Evolutionary conservation across 306 rosid species (phyloP).

Genomic region (Hippophae gyantsensis): DNA sequence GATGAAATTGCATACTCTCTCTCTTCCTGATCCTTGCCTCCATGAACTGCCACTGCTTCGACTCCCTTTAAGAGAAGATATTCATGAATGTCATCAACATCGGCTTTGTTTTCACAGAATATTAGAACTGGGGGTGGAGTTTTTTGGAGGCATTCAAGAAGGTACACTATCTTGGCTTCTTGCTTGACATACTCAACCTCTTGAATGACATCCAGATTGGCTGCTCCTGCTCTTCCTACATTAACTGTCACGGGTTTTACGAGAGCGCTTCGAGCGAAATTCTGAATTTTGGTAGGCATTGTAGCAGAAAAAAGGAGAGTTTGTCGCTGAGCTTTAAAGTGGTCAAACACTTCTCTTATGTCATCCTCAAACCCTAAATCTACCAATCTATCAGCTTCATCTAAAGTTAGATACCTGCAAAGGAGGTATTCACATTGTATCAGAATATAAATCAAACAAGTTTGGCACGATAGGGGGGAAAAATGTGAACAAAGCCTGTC

Average conservation of each 20-base stretch:
- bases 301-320: slow-evolving; percentile 89
- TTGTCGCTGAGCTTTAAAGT: slow-evolving; percentile 86
- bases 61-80: slow-evolving; percentile 92
- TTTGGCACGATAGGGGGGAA: background rate
- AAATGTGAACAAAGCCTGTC: too few relatives aligned
- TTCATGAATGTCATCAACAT: slow-evolving; percentile 90
- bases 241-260: slow-evolving; percentile 72
- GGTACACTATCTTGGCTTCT: slow-evolving; percentile 89
- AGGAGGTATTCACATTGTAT: background rate
- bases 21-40: slow-evolving; percentile 96
- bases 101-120: slow-evolving; percentile 89
- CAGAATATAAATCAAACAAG: background rate
- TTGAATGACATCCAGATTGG: slow-evolving; percentile 84
- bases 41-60: slow-evolving; percentile 90
- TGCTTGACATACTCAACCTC: slow-evolving; percentile 95
- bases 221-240: slow-evolving; percentile 94
- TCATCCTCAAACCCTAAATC: slow-evolving; percentile 94
- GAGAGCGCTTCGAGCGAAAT: slow-evolving; percentile 77
- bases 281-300: slow-evolving; percentile 89
- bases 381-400: slow-evolving; percentile 89
- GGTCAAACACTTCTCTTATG: slow-evolving; percentile 82
- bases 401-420: slow-evolving; percentile 66
- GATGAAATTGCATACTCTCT: slow-evolving; percentile 78
- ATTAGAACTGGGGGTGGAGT: slow-evolving; percentile 27
- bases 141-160: slow-evolving; percentile 84